Evolutionary conservation across 2,329 filamentous ascomycete genomes (phyloP), one percentile per base, ranked within the genome.

Genomic region (Leptographium lundbergii): DNA sequence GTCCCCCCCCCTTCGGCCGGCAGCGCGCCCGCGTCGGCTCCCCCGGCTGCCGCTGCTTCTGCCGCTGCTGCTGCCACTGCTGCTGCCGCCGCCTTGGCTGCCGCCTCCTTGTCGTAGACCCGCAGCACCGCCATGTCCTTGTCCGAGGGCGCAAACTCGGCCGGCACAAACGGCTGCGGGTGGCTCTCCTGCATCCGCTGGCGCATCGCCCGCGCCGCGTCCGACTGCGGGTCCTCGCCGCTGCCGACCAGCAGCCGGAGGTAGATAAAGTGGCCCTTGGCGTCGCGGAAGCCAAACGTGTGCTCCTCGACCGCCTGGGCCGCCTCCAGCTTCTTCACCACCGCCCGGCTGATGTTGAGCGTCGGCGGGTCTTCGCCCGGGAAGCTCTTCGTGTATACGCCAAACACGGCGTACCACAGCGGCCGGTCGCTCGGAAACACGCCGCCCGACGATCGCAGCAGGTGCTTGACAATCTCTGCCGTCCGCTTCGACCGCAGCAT

Each of bases 371-470:
- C 66, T 48, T 77, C 69, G 39, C 67, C 68, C 1, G 67, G 64
- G 51, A 76, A 77, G 9, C 68, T 67, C n/a, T 69, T 68, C 11
- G 69, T 66, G 74, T 79, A 83, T 9, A 75, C 67, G 11, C 70
- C 70, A 17, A 73, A 70, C 4, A 80, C 65, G 1, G 75, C 75
- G 59, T 76, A 74, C 69, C 77, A 80, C 5, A 82, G 67, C 4
- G 76, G 70, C 48, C 74, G 72, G 27, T 77, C 77, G 19, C 77
- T 76, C 1, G 81, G 77, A 52, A 82, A 77, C 1, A 77, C 75
- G 0, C 79, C 79, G 1, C 66, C 66, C 52, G 72, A 75, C 29
- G 67, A 66, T 48, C 70, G 66, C 14, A 79, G 67, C 11, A 78
- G 67, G 60, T 75, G 71, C 14, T 69, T 63, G 51, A 77, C 69